phyloP scores from a whole-genome alignment of 108 stramenopile species.

The Conticribra weissflogii region DNA sequence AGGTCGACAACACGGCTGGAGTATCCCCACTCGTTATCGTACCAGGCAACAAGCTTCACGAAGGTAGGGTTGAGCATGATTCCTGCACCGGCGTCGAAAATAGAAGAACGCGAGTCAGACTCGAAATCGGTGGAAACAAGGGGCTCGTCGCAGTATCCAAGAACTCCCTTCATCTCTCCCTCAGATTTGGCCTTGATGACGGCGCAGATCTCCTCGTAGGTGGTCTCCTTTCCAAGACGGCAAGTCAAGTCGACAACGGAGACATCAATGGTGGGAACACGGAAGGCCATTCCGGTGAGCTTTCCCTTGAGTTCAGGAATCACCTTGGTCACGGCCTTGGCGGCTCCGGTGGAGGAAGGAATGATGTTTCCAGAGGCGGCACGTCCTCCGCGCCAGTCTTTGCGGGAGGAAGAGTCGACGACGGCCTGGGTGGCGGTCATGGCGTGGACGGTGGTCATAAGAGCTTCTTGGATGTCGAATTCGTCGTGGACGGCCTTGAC shows the following conservation, averaged over 20 bases:
- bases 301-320: conserved; percentile 97
- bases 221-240: conserved; percentile 86
- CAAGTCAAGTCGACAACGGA: conserved; percentile 98
- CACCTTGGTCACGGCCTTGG: conserved; percentile 99
- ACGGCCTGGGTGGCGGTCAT: conserved; percentile 99
- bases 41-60: conserved; percentile 98
- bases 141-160: conserved; percentile 99
- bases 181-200: conserved; percentile 91
- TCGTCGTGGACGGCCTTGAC: conserved; percentile 99
- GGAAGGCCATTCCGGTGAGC: conserved; percentile 99
- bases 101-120: conserved; percentile 93
- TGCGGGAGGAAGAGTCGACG: conserved; percentile 98
- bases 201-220: conserved; percentile 98
- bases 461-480: conserved; percentile 97
- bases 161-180: conserved; percentile 96
- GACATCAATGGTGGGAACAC: conserved; percentile 99
- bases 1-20: conserved; percentile 95
- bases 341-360: conserved; percentile 99
- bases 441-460: conserved; percentile 99
- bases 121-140: conserved; percentile 98
- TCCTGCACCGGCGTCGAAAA: conserved; percentile 99
- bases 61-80: conserved; percentile 96
- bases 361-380: conserved; percentile 99
- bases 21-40: conserved; percentile 98
- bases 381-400: conserved; percentile 99